Percentiles rank a stretch among this genome's conserved stretches.
Conservation (phyloP, 371 early-diverging fungal species). For the Capillidium rhysosporum region DNA sequence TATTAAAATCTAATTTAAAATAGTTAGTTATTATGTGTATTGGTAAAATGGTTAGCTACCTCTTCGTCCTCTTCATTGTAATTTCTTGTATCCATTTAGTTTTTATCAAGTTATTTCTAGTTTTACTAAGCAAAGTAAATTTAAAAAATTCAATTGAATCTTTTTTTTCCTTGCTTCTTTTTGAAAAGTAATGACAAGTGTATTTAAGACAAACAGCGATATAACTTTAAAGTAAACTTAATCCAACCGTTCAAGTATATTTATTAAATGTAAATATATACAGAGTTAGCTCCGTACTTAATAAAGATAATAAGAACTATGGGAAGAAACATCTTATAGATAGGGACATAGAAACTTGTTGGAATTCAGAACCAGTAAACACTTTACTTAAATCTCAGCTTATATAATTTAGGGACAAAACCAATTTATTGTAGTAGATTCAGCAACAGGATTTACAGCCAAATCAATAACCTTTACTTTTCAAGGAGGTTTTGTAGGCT, state of each 20-base stretch:
- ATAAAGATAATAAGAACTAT: conserved; percentile 47
- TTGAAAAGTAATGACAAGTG: too few species aligned
- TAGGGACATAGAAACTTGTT: conserved; percentile 64
- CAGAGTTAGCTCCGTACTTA: conserved; percentile 79
- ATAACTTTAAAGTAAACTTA: neutral
- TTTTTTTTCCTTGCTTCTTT: too few species aligned
- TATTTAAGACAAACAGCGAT: too few species aligned
- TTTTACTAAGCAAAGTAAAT: too few species aligned
- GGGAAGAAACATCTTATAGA: conserved; percentile 72
- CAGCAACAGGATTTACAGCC: conserved; percentile 28
- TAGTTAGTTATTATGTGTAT: too few species aligned
- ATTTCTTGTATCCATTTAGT: too few species aligned
- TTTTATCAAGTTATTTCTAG: too few species aligned
- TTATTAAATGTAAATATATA: neutral
- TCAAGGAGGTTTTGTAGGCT: conserved; percentile 85
- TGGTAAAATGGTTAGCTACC: too few species aligned
- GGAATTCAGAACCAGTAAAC: conserved; percentile 77
- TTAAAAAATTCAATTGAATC: too few species aligned
- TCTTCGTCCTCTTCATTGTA: too few species aligned
- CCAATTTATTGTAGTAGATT: neutral
- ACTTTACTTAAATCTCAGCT: neutral
- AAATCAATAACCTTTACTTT: conserved; percentile 41
- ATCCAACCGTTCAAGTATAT: neutral
- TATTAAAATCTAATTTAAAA: too few species aligned
- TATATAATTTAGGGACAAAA: neutral